A percentile compares a stretch with the other conserved stretches of the same genome.
phyloP scores from a whole-genome alignment of 805 yeast species.

The Ogataea allantospora region DNA sequence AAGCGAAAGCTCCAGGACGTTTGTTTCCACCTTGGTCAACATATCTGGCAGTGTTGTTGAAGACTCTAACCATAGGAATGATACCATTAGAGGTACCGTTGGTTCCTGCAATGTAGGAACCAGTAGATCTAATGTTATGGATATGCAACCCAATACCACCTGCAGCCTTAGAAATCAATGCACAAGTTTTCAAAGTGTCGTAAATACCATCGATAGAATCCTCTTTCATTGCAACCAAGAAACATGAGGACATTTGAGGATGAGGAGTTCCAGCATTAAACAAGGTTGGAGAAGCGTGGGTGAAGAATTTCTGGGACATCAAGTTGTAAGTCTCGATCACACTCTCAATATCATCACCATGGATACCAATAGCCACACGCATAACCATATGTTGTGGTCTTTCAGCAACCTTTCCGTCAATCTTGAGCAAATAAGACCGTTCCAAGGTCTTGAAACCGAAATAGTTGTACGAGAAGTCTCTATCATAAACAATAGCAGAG shows the following conservation, averaged over 20 bases:
- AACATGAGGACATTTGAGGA: constrained; percentile 62
- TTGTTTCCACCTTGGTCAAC: constrained; percentile 68
- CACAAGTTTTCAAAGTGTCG: constrained; percentile 59
- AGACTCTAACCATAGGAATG: constrained; percentile 61
- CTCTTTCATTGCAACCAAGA: constrained; percentile 61
- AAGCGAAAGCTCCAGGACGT: constrained; percentile 64
- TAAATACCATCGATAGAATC: constrained; percentile 64
- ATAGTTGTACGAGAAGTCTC: constrained; percentile 60
- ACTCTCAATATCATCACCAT: constrained; percentile 50
- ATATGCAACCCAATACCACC: constrained; percentile 65
- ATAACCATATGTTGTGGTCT: constrained; percentile 61
- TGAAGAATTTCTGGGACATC: constrained; percentile 58
- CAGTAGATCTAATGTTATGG: constrained; percentile 57
- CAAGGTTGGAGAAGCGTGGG: constrained; percentile 62
- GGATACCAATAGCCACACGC: constrained; percentile 64
- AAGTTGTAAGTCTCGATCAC: constrained; percentile 56
- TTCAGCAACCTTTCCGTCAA: constrained; percentile 57
- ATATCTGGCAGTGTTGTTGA: constrained; percentile 61
- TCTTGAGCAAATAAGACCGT: constrained; percentile 54
- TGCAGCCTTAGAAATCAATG: constrained; percentile 60
- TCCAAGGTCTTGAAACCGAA: constrained; percentile 63
- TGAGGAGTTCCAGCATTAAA: constrained; percentile 62
- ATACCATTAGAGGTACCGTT: constrained; percentile 64
- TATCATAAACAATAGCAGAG: constrained; percentile 67
- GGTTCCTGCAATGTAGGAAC: constrained; percentile 61